Evolutionary conservation across 2,329 filamentous ascomycete genomes (phyloP), one percentile per base, ranked within the genome.

Genomic region (Stemphylium beticola): DNA sequence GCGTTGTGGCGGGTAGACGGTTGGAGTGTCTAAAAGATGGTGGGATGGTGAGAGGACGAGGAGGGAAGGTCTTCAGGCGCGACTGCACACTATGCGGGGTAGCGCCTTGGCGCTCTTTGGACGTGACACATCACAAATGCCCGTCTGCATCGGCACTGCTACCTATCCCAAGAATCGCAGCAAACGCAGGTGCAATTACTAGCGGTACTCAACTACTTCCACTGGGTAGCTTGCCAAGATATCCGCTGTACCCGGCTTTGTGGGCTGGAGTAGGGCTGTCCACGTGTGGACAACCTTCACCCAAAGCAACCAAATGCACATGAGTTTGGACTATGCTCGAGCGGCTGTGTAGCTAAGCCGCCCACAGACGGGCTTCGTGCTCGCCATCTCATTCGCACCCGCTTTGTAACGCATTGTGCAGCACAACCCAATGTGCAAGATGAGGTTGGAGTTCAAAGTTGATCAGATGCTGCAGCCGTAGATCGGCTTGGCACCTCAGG

Each of bases 51-150:
- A 46, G 43, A 46, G 43, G 43, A 24, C 18, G 43, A 33, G 31
- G 20, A 36, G 20, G 10, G 18, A 12, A 46, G 22, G 20, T 46
- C 43, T 29, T 15, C 43, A 36, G 32, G 9, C 20, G 20, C 32
- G 43, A 15, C 34, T n/a, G 5, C 15, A 15, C 7, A 43, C 32
- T 29, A 45, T 24, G 29, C 32, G 32, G 43, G 43, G 18, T 46
- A 46, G 43, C 33, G 32, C 17, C 43, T 46, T 37, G 43, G 43
- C 43, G 14, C 33, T 36, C 6, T 4, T 15, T 17, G 33, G 32
- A 14, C 43, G 20, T 46, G 43, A 46, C 43, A 37, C 43, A 46
- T 46, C 32, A 15, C 22, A 26, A n/a, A 29, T 46, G 43, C 43
- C 32, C 20, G 20, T 12, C 43, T 46, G 43, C 20, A 15, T 46